Conservation (phyloP, 257 asterid genomes). For the Striga asiatica region DNA sequence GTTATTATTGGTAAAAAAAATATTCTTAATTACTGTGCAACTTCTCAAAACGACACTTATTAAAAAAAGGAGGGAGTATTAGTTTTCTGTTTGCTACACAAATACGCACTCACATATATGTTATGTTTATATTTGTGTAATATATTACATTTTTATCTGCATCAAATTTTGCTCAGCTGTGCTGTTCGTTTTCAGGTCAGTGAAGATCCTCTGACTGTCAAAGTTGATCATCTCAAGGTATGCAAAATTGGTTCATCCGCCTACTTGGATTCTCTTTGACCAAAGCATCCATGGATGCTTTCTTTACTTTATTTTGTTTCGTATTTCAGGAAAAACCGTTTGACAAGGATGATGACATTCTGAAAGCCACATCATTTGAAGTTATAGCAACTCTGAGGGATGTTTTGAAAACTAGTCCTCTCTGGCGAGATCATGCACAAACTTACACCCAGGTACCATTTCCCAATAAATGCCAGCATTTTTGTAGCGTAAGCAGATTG, state of each 20-base stretch:
- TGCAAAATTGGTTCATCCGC: slow-evolving; percentile 7
- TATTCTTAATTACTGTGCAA: too few species aligned
- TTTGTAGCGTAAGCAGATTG: neutral
- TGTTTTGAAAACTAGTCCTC: slow-evolving; percentile 79
- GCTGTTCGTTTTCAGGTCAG: slow-evolving; percentile 51
- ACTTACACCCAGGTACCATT: slow-evolving; percentile 76
- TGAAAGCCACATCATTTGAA: slow-evolving; percentile 92
- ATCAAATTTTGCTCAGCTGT: slow-evolving; percentile 19
- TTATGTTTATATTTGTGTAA: neutral
- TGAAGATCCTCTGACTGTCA: slow-evolving; percentile 93
- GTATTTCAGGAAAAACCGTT: slow-evolving; percentile 64
- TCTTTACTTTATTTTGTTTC: slow-evolving; percentile 13
- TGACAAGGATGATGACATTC: slow-evolving; percentile 80
- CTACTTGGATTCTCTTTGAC: slow-evolving; percentile 1
- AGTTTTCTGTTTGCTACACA: too few species aligned
- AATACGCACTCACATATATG: neutral
- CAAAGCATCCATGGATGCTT: slow-evolving; percentile 1
- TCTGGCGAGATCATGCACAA: slow-evolving; percentile 97
- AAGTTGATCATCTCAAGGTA: slow-evolving; percentile 96
- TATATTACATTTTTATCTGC: neutral
- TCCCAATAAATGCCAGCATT: neutral
- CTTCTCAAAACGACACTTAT: too few species aligned
- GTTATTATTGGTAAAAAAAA: too few species aligned
- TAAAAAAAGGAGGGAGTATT: too few species aligned
- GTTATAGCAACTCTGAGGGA: slow-evolving; percentile 91